phyloP scores from a whole-genome alignment of 805 yeast genomes.

The Diddensiella santjacobensis region DNA sequence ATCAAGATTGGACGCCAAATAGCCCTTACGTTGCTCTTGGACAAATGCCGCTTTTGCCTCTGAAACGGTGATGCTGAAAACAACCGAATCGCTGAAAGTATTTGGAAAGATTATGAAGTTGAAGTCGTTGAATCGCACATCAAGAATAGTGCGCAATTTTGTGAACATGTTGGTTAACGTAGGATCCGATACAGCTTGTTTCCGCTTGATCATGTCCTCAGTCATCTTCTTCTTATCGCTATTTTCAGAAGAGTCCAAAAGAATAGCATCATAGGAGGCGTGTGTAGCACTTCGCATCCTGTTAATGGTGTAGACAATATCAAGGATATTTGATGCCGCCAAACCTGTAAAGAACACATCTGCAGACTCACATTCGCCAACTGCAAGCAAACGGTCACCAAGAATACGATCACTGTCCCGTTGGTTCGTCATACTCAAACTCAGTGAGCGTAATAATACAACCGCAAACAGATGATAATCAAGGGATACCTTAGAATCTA shows the following conservation, averaged over 20 bases:
- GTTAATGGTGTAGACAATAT: conserved; percentile 64
- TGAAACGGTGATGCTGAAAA: conserved; percentile 44
- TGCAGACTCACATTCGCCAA: conserved; percentile 57
- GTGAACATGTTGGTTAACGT: conserved; percentile 17
- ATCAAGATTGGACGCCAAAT: conserved; percentile 53
- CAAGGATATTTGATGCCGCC: conserved; percentile 78
- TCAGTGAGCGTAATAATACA: conserved; percentile 45
- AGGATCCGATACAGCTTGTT: conserved; percentile 10
- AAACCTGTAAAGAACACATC: conserved; percentile 73
- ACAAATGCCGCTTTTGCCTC: conserved; percentile 29
- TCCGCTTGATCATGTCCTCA: conserved; percentile 7
- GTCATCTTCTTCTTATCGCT: neutral
- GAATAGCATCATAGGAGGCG: conserved; percentile 69
- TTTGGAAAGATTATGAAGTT: conserved; percentile 74
- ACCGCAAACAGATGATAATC: conserved; percentile 85
- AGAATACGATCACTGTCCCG: conserved; percentile 41
- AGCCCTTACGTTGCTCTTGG: conserved; percentile 27
- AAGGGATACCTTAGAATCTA: conserved; percentile 63
- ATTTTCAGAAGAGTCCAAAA: conserved; percentile 50
- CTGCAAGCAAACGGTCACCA: conserved; percentile 23
- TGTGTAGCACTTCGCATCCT: conserved; percentile 72
- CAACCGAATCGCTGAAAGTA: conserved; percentile 72
- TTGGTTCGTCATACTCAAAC: conserved; percentile 64
- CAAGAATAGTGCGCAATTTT: conserved; percentile 60
- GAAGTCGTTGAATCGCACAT: conserved; percentile 54